A percentile compares a stretch with the other conserved stretches of the same genome.
Conservation (phyloP, 2,329 filamentous ascomycete species). For the Graphilbum ipis-grandicollis region DNA sequence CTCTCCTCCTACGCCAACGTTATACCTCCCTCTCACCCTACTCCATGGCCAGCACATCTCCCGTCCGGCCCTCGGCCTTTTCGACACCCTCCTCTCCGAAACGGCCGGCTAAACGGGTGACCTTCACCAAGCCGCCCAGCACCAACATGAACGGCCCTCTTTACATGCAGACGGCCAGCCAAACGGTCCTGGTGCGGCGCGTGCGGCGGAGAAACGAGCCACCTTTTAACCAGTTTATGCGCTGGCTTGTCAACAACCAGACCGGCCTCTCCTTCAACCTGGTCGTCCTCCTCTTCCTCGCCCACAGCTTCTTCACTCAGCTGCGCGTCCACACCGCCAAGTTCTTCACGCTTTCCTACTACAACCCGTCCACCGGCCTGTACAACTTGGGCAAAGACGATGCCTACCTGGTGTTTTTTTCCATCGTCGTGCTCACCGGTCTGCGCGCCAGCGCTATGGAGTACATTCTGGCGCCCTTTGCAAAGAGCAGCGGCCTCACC, state of each 20-base stretch:
- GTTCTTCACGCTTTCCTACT: constrained; percentile 78
- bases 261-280: constrained; percentile 75
- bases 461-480: constrained; percentile 67
- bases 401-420: constrained; percentile 57
- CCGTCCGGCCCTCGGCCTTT: constrained; percentile 3
- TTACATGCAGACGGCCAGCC: constrained; percentile 37
- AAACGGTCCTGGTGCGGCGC: constrained; percentile 35
- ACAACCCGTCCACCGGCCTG: constrained; percentile 46
- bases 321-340: constrained; percentile 65
- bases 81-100: constrained; percentile 3
- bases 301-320: constrained; percentile 68
- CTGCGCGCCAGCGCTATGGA: constrained; percentile 75
- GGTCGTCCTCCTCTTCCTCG: constrained; percentile 63
- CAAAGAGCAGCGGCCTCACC: constrained; percentile 52
- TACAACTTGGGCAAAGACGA: constrained; percentile 73
- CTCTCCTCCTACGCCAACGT: neutral
- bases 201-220: constrained; percentile 45
- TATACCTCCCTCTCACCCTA: neutral
- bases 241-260: constrained; percentile 64
- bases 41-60: neutral
- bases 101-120: constrained; percentile 12
- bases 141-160: constrained; percentile 35
- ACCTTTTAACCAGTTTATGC: constrained; percentile 39
- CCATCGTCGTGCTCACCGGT: constrained; percentile 72
- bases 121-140: constrained; percentile 9